Base-by-base conservation (phyloP, 371 early-diverging fungal genomes). In the Rhizopus stolonifer region DNA sequence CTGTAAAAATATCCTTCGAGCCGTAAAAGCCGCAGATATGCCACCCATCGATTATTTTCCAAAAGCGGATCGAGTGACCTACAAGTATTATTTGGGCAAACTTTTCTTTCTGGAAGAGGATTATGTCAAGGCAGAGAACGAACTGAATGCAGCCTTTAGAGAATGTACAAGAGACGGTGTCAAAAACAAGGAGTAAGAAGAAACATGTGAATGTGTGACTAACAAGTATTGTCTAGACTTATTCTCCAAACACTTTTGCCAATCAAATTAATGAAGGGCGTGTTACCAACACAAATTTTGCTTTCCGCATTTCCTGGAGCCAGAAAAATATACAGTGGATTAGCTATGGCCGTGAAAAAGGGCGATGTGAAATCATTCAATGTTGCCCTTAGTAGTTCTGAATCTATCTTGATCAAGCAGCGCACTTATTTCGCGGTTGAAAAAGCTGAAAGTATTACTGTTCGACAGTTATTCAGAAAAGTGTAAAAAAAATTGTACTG, bases 381-480 rank as follows among this genome's bases (percentile, higher is more conserved):
- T 46, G 69, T 71, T 19, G 59, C 69, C 0, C 56, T 94, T 17
- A 58, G 39, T 9, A 31, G 56, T 9, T 70, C 75, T 10, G 86
- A 91, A 63, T 51, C 67, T 11, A 52, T 60, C 4, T 64, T 94
- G 49, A 78, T 90, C 21, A 50, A 65, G 2, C 67, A 80, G 42
- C 92, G 92, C 5, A 87, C 88, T 1, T 94, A 84, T 59, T 65
- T 92, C 55, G 86, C 90, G 0, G 79, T 93, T 3, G 95, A 93
- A 61, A 70, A 85, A 19, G 80, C 84, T 15, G 80, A 89, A 40
- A 74, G 70, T 38, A 68, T 94, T 25, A 88, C 82, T 13, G 67
- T 91, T 21, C 70, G 94, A 43, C 85, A 79, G 32, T 64, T 96
- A 42, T 85, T 94, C 57, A 80, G 86, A 60, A 88, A 85, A 75